A percentile compares a stretch with the other conserved stretches of the same genome.
Evolutionary conservation across 352 stramenopile genomes (phyloP).

Genomic region (Globisporangium mamillatum): DNA sequence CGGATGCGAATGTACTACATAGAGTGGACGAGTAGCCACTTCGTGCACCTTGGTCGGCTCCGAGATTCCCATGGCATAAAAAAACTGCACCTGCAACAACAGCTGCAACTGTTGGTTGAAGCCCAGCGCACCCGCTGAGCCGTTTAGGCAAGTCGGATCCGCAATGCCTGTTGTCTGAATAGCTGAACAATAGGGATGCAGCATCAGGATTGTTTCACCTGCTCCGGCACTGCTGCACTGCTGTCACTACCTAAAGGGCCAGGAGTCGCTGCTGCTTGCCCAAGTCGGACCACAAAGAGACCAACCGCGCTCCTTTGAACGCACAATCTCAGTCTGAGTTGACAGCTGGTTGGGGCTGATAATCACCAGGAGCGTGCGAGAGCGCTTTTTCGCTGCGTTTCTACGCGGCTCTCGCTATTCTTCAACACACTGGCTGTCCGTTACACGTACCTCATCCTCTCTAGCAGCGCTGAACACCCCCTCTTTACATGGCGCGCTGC

Average conservation of each 20-base stretch:
- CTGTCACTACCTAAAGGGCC: too few species aligned
- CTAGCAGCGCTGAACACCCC: neutral
- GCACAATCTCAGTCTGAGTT: neutral
- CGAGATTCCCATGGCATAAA: neutral
- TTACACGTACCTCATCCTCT: too few species aligned
- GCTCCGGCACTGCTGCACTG: too few species aligned
- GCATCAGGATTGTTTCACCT: too few species aligned
- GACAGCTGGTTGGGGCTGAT: neutral
- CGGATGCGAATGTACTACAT: too few species aligned
- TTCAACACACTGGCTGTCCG: neutral
- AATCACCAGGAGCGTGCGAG: neutral
- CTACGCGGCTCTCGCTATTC: neutral
- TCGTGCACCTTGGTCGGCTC: neutral
- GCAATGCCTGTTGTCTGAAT: too few species aligned
- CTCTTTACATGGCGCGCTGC: neutral
- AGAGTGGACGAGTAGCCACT: too few species aligned
- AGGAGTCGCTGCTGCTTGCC: neutral
- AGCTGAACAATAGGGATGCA: too few species aligned
- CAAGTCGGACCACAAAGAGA: neutral
- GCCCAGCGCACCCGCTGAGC: too few species aligned
- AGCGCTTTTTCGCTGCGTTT: neutral
- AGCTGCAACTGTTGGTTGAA: neutral
- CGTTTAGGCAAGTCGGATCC: too few species aligned
- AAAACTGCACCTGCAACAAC: neutral
- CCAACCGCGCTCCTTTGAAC: too few species aligned